Conservation (phyloP, 306 rosid species). For the Lathyrus oleraceus region DNA sequence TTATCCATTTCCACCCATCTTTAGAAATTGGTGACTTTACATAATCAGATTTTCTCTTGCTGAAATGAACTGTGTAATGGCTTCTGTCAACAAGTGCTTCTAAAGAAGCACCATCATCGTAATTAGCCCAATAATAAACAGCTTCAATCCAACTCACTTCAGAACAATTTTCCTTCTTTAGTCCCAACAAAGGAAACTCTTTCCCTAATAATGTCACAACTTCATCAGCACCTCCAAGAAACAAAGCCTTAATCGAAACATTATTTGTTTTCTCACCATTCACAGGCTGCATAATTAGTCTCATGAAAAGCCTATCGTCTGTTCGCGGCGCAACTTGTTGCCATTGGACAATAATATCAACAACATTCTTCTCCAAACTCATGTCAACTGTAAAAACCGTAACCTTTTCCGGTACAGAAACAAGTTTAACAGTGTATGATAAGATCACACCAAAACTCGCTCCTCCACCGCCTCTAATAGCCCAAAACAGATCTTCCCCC, state of each 20-base stretch:
- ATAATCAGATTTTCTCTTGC: constrained; percentile 66
- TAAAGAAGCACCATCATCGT: constrained; percentile 31
- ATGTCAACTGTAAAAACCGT: constrained; percentile 46
- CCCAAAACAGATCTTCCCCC: constrained; percentile 64
- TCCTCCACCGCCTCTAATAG: constrained; percentile 64
- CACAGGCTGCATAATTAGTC: constrained; percentile 52
- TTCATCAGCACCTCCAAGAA: constrained; percentile 54
- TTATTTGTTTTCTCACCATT: constrained; percentile 39
- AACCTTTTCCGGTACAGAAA: constrained; percentile 48
- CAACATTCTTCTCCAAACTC: constrained; percentile 42
- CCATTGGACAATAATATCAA: constrained; percentile 44
- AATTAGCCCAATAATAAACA: constrained; percentile 57
- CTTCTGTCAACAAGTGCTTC: constrained; percentile 53
- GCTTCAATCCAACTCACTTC: constrained; percentile 73
- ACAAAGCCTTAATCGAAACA: constrained; percentile 44
- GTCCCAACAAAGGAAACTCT: constrained; percentile 57
- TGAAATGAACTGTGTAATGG: constrained; percentile 37
- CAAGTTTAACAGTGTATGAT: constrained; percentile 49
- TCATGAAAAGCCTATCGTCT: constrained; percentile 59
- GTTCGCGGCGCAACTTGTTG: constrained; percentile 57
- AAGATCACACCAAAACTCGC: constrained; percentile 71
- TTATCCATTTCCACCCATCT: constrained; percentile 51
- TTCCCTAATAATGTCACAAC: constrained; percentile 50
- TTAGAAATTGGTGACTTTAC: constrained; percentile 56
- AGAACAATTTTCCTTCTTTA: constrained; percentile 47